Percentiles rank a stretch among this genome's conserved stretches.
These are phyloP conservation scores for Naganishia albida DNA, from an alignment of 1,284 basidiomycete species.

Conservation along the genomic window DNA sequence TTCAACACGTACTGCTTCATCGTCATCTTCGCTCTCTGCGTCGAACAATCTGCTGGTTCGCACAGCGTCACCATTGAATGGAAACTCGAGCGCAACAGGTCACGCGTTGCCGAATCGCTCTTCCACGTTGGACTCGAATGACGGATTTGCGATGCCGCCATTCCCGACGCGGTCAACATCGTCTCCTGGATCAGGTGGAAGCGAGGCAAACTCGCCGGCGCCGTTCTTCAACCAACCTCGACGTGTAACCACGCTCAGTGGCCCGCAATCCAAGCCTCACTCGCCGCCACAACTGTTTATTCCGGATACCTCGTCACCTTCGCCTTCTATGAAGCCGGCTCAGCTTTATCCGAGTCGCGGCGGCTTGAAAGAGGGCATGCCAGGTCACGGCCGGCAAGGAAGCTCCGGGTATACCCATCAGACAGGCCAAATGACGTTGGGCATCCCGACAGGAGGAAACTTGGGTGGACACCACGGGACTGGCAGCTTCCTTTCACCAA, in stretches of 20 bases:
- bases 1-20: conserved; percentile 22
- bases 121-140: conserved; percentile 3
- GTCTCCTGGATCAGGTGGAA: conserved; percentile 11
- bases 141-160: conserved; percentile 12
- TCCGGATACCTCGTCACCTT: conserved; percentile 45
- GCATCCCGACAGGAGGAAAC: conserved; percentile 30
- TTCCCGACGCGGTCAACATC: conserved; percentile 10
- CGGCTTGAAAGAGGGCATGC: not conserved
- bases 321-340: conserved; percentile 44
- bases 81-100: not conserved
- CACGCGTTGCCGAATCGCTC: conserved; percentile 8
- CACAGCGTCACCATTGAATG: conserved; percentile 4
- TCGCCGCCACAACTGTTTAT: conserved; percentile 53
- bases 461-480: conserved; percentile 9
- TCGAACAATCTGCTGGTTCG: conserved; percentile 4
- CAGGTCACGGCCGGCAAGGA: not conserved
- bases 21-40: conserved; percentile 4
- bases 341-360: conserved; percentile 20
- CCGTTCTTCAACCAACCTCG: conserved; percentile 9
- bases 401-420: conserved; percentile 18
- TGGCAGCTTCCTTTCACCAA: conserved; percentile 30
- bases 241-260: conserved; percentile 22
- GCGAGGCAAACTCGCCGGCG: conserved; percentile 18
- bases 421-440: conserved; percentile 28
- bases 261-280: conserved; percentile 49